phyloP scores from a whole-genome alignment of 768 basidiomycete genomes.

The Paxillus ammoniavirescens region DNA sequence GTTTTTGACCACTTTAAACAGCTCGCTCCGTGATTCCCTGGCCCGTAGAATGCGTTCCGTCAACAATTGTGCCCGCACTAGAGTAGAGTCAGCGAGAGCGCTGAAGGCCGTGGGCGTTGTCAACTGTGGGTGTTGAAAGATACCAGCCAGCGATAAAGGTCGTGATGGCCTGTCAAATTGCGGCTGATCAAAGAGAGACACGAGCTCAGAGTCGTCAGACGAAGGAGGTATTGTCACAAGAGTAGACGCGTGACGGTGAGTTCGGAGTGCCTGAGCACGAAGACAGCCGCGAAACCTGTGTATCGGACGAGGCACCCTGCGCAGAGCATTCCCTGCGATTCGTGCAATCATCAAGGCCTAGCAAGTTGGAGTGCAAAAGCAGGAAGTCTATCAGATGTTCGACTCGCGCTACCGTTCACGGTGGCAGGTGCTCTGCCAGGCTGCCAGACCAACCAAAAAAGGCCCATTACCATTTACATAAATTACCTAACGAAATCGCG shows the following conservation, averaged over 20 bases:
- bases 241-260: constrained; percentile 36
- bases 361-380: background rate
- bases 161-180: constrained; percentile 35
- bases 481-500: too few species aligned
- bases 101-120: constrained; percentile 67
- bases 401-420: too few species aligned
- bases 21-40: constrained; percentile 67
- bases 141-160: constrained; percentile 61
- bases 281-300: constrained; percentile 47
- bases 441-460: too few species aligned
- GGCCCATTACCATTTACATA: too few species aligned
- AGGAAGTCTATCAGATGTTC: background rate
- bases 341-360: constrained; percentile 34
- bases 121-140: constrained; percentile 81
- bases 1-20: constrained; percentile 90
- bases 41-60: constrained; percentile 82
- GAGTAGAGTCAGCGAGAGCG: constrained; percentile 73
- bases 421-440: too few species aligned
- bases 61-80: constrained; percentile 75
- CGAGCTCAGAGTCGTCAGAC: constrained; percentile 61
- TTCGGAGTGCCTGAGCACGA: constrained; percentile 25
- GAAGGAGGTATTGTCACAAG: constrained; percentile 55
- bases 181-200: constrained; percentile 72
- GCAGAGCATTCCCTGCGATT: constrained; percentile 40
- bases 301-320: constrained; percentile 31